Percentiles rank a stretch among this genome's conserved stretches.
phyloP scores from a whole-genome alignment of 495 filamentous ascomycete species.

The Talaromyces nanjingensis region DNA sequence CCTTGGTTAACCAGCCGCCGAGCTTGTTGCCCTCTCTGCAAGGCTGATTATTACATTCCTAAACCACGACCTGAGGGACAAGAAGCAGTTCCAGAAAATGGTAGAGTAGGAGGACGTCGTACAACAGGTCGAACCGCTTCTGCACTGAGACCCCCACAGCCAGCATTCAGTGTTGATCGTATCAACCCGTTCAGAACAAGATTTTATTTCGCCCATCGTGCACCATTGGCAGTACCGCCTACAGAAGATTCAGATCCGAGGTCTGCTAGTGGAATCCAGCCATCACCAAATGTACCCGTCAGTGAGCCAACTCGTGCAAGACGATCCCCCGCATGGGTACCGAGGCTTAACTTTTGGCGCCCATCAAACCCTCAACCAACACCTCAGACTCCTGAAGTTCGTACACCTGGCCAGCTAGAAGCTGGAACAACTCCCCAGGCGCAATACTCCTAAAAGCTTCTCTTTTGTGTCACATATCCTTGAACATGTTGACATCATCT shows the following conservation, averaged over 20 bases:
- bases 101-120: conserved; percentile 22
- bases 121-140: conserved; percentile 8
- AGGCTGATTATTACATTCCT: conserved; percentile 90
- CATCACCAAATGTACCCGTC: background rate
- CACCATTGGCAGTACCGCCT: background rate
- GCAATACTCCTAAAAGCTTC: background rate
- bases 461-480: background rate
- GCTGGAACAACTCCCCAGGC: conserved; percentile 2
- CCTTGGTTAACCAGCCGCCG: conserved; percentile 91
- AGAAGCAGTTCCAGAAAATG: conserved; percentile 20
- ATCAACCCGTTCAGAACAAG: conserved; percentile 14
- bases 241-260: background rate
- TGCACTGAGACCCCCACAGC: conserved; percentile 15
- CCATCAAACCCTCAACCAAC: background rate
- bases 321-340: background rate
- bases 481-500: background rate
- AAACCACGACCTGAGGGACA: conserved; percentile 64
- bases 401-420: conserved; percentile 9
- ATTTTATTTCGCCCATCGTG: background rate
- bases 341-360: background rate
- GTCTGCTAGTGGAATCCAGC: background rate
- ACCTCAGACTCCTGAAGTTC: background rate
- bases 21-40: conserved; percentile 95
- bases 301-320: background rate
- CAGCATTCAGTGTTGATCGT: conserved; percentile 19